phyloP scores from a whole-genome alignment of 148 eudicot species.

The Camellia granthamiana region DNA sequence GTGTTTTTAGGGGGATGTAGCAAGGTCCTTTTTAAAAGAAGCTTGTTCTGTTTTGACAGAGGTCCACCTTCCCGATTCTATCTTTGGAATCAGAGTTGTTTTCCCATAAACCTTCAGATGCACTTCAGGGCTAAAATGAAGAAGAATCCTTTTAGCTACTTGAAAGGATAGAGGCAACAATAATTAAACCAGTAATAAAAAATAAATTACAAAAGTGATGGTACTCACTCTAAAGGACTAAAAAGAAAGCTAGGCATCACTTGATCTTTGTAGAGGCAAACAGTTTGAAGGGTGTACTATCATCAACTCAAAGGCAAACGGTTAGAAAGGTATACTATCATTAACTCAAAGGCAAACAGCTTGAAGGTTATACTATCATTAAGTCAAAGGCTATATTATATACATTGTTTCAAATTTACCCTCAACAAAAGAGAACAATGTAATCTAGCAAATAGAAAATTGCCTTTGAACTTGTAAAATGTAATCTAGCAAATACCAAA shows the following conservation, averaged over 20 bases:
- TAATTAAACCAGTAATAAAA: not conserved
- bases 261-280: not conserved
- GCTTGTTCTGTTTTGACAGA: slow-evolving; percentile 53
- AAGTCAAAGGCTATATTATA: not conserved
- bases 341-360: too few relatives aligned
- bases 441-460: not conserved
- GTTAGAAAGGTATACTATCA: too few relatives aligned
- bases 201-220: not conserved
- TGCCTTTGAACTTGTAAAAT: not conserved
- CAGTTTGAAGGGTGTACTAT: not conserved
- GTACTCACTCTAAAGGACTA: not conserved
- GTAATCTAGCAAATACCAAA: slow-evolving; percentile 20
- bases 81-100: slow-evolving; percentile 41
- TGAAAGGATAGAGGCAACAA: slow-evolving; percentile 8
- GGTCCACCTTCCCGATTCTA: slow-evolving; percentile 64
- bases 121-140: slow-evolving; percentile 32
- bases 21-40: too few relatives aligned
- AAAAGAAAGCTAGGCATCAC: not conserved
- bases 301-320: too few relatives aligned
- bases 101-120: slow-evolving; percentile 26
- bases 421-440: not conserved
- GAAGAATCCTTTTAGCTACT: not conserved
- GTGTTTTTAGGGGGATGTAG: too few relatives aligned
- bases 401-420: not conserved
- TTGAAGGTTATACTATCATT: not conserved